phyloP scores from a whole-genome alignment of 495 filamentous ascomycete species.

The Aspergillus saccharolyticus region DNA sequence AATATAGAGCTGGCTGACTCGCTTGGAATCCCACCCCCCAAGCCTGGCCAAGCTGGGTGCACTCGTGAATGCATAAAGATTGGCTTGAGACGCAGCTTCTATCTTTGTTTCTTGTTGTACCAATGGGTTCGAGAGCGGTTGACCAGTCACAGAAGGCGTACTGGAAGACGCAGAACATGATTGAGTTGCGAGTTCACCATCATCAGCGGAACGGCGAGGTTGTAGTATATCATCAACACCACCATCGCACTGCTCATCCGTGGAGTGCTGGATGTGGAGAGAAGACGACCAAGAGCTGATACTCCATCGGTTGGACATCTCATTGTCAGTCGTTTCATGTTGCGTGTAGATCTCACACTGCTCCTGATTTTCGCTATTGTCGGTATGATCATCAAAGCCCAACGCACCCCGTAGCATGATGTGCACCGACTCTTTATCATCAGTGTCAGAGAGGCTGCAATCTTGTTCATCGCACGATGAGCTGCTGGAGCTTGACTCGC shows the following conservation, averaged over 20 bases:
- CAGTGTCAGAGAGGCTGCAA: conserved; percentile 46
- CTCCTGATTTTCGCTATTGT: conserved; percentile 30
- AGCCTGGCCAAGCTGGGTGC: conserved; percentile 45
- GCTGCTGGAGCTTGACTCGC: conserved; percentile 41
- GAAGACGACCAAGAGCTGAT: conserved; percentile 52
- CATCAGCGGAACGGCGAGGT: conserved; percentile 15
- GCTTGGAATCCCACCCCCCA: conserved; percentile 51
- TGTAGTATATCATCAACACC: conserved; percentile 30
- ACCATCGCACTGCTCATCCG: conserved; percentile 35
- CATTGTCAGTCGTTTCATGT: conserved; percentile 17
- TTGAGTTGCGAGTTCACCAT: conserved; percentile 25
- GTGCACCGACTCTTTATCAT: conserved; percentile 55
- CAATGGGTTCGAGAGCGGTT: conserved; percentile 15
- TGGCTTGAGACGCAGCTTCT: conserved; percentile 2
- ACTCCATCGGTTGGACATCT: conserved; percentile 41
- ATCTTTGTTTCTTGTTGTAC: conserved; percentile 14
- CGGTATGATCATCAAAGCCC: conserved; percentile 31
- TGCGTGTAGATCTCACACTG: conserved; percentile 19
- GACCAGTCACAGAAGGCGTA: conserved; percentile 25
- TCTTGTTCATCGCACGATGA: conserved; percentile 49
- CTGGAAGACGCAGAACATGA: conserved; percentile 34
- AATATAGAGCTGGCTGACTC: conserved; percentile 49
- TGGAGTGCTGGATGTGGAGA: conserved; percentile 37
- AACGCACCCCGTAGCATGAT: conserved; percentile 53
- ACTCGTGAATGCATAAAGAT: conserved; percentile 18